phyloP scores from a whole-genome alignment of 305 asterid species.

The Solanum chacoense region DNA sequence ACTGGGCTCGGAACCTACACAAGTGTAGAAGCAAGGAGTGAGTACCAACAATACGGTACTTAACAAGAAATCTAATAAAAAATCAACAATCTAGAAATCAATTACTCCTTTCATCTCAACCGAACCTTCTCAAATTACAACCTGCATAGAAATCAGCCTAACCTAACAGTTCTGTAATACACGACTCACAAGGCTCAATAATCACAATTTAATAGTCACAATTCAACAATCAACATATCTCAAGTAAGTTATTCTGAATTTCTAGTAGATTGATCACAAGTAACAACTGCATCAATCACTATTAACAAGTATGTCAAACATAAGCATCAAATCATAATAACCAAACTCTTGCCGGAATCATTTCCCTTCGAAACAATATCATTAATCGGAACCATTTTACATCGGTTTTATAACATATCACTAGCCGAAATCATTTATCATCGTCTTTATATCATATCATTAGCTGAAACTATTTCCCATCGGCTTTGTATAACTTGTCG shows the following conservation, averaged over 20 bases:
- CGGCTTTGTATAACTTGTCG: not conserved
- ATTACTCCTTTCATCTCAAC: not conserved
- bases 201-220: not conserved
- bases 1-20: not conserved
- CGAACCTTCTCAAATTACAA: not conserved
- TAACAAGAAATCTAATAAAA: not conserved
- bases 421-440: not conserved
- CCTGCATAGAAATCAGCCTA: not conserved
- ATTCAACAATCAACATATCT: not conserved
- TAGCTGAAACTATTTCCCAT: not conserved
- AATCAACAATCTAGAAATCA: not conserved
- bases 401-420: not conserved
- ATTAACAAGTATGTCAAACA: too few species aligned
- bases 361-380: not conserved
- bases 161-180: not conserved
- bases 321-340: too few species aligned
- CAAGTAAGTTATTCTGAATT: too few species aligned
- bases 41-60: not conserved
- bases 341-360: not conserved
- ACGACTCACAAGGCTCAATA: not conserved
- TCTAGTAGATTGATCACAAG: not conserved
- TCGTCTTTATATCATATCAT: not conserved
- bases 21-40: not conserved
- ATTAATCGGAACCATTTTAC: not conserved
- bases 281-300: not conserved